These are phyloP conservation scores for Acrocalymma vagum DNA, from an alignment of 2,329 filamentous ascomycete genomes.

Conservation along the genomic window DNA sequence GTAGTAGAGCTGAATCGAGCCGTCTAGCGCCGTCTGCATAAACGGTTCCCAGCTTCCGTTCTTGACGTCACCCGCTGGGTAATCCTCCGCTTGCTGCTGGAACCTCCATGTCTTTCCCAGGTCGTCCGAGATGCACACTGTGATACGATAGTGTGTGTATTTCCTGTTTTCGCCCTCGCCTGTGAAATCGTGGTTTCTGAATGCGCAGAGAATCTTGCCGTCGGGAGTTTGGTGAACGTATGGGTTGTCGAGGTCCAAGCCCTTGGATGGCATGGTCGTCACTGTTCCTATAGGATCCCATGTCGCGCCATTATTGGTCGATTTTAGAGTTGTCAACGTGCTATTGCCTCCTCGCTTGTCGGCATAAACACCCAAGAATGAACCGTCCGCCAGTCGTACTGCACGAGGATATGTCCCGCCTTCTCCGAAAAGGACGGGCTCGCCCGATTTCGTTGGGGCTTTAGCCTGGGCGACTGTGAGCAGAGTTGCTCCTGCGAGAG, in stretches of 20 bases:
- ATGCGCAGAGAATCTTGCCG: slow-evolving; percentile 41
- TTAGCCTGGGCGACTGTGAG: too few relatives aligned
- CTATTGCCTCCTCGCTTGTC: slow-evolving; percentile 24
- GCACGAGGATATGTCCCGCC: slow-evolving; percentile 44
- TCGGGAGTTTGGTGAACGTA: slow-evolving; percentile 44
- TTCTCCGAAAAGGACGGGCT: slow-evolving; percentile 23
- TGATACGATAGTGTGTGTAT: slow-evolving; percentile 51
- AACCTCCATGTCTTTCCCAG: slow-evolving; percentile 49
- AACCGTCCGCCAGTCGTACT: slow-evolving; percentile 35
- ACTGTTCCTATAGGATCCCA: slow-evolving; percentile 13
- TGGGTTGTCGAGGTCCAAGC: slow-evolving; percentile 34
- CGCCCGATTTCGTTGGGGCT: slow-evolving; percentile 20
- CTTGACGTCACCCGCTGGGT: slow-evolving; percentile 21
- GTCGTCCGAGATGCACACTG: slow-evolving; percentile 53
- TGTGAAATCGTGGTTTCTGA: slow-evolving; percentile 46
- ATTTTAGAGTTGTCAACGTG: slow-evolving; percentile 23
- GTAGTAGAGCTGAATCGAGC: slow-evolving; percentile 55
- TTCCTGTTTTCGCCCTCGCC: slow-evolving; percentile 9
- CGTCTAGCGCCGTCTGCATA: slow-evolving; percentile 49
- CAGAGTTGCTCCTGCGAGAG: too few relatives aligned
- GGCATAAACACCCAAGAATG: slow-evolving; percentile 40
- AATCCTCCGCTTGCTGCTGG: slow-evolving; percentile 31
- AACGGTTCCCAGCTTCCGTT: slow-evolving; percentile 60
- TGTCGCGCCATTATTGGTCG: slow-evolving; percentile 44
- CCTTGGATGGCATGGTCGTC: slow-evolving; percentile 8